These are phyloP conservation scores for Schoenoplectus triqueter DNA, from an alignment of 202 grass and related monocot species.

Conservation along the genomic window DNA sequence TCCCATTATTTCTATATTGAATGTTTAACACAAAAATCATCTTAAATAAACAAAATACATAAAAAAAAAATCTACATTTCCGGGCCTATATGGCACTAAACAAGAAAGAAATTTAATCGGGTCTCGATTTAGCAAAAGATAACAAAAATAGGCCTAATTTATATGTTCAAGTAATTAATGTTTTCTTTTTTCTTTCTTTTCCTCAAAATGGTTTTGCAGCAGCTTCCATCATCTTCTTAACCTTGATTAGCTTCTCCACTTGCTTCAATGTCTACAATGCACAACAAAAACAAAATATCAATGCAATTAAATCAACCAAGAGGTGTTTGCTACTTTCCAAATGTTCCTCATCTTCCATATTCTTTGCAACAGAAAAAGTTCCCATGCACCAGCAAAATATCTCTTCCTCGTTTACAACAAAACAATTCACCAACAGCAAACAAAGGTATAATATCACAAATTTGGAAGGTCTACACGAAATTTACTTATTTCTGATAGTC, in stretches of 20 bases:
- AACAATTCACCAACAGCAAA: too few species aligned
- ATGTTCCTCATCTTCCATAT: not conserved
- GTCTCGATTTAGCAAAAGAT: not conserved
- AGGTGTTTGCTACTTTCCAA: not conserved
- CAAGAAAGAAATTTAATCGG: not conserved
- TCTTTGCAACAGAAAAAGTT: not conserved
- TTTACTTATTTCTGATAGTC: not conserved
- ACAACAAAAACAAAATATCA: not conserved
- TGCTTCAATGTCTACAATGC: slow-evolving; percentile 62
- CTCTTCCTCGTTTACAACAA: not conserved
- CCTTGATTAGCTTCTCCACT: slow-evolving; percentile 67
- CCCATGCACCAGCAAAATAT: slow-evolving; percentile 1
- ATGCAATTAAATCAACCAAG: not conserved
- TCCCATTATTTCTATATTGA: slow-evolving; percentile 11
- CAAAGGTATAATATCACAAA: not conserved
- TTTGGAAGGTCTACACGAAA: not conserved
- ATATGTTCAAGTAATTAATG: slow-evolving; percentile 4
- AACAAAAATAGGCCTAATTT: slow-evolving; percentile 1
- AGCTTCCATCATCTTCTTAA: slow-evolving; percentile 84
- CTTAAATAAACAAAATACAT: not conserved
- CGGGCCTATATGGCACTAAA: not conserved
- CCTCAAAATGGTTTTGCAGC: slow-evolving; percentile 69
- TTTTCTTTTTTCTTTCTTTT: not conserved
- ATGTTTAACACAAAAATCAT: slow-evolving; percentile 2
- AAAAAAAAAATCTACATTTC: not conserved